Base-by-base conservation (phyloP, 345 rosid species). In the Eutrema heterophyllum region DNA sequence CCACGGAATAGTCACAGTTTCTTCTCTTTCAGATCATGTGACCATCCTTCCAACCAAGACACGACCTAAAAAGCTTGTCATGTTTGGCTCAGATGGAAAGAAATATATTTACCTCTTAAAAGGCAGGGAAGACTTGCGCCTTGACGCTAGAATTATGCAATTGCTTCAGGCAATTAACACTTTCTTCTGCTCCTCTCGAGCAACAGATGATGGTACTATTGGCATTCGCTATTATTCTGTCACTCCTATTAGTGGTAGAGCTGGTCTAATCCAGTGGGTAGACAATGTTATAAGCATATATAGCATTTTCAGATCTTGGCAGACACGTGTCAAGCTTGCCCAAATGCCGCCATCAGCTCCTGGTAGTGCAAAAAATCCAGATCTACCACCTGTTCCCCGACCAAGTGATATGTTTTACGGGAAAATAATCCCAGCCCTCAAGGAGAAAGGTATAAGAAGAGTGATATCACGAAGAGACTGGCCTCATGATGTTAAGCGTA, bases 331-430 rank as follows among this genome's bases (percentile, higher is more conserved):
- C 70, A 93, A 88, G 82, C 82, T 80, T 79, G 91, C 90, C 35
- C 88, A 89, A 70, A 77, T 81, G 72, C 76, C 85, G 44, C 81
- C 92, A 29, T 54, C 75, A 73, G 85, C 81, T 78, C 76, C 83
- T 40, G 86, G 84, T 52, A 85, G 78, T 77, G 64, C 87, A 64
- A 85, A 88, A 78, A 72, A 46, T 77, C 70, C 84, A 40, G 78
- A 70, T 71, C 88, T 86, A 72, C 89, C 86, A n/a, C 86, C 90
- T 78, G 82, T 88, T 86, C 97, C 98, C 48, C 86, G 97, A 49
- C 98, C 98, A 67, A 93, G 93, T 76, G 98, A 93, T 79, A 88
- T 93, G 98, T 93, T 93, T 78, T 93, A 93, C 75, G 98, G 95
- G 46, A 93, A 93, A 86, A 93, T 93, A 74, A 93, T 93, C 78